A percentile compares a stretch with the other conserved stretches of the same genome.
phyloP scores from a whole-genome alignment of 2,329 filamentous ascomycete genomes.

The Davidsoniella eucalypti region DNA sequence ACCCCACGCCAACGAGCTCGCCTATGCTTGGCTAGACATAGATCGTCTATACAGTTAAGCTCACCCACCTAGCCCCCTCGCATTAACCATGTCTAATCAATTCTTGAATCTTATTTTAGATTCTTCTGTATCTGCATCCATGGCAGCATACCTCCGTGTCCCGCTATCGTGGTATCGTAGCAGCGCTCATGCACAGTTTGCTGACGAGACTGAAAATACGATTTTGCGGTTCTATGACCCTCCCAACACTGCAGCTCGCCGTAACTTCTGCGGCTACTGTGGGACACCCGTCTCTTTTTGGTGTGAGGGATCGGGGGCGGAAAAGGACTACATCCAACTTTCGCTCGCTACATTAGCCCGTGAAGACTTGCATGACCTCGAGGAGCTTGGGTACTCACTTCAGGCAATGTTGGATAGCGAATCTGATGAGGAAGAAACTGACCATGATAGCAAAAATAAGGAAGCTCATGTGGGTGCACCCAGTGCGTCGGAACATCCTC shows the following conservation, averaged over 20 bases:
- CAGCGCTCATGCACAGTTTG: conserved; percentile 56
- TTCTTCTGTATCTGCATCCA: conserved; percentile 51
- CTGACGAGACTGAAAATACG: conserved; percentile 53
- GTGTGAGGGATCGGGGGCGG: conserved; percentile 54
- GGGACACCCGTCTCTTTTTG: conserved; percentile 74
- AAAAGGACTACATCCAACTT: conserved; percentile 65
- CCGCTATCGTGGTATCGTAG: conserved; percentile 69
- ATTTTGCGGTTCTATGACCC: conserved; percentile 55
- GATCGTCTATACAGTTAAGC: conserved; percentile 46
- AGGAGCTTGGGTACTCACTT: conserved; percentile 59
- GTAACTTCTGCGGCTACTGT: conserved; percentile 83
- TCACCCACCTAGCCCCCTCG: neutral
- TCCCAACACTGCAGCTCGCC: conserved; percentile 40
- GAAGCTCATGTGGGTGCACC: neutral
- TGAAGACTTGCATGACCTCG: conserved; percentile 55
- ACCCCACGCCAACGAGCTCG: conserved; percentile 33
- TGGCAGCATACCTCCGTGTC: conserved; percentile 69
- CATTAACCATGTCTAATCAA: neutral
- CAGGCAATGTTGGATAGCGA: conserved; percentile 13
- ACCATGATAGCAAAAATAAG: neutral
- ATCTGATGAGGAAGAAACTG: neutral
- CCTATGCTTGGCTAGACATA: conserved; percentile 61
- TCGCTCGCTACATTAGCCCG: conserved; percentile 61
- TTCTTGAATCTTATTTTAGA: conserved; percentile 22
- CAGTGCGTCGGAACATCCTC: neutral